Evolutionary conservation across 345 rosid species (phyloP), one percentile per base, ranked within the genome.

Genomic region (Salix exigua): DNA sequence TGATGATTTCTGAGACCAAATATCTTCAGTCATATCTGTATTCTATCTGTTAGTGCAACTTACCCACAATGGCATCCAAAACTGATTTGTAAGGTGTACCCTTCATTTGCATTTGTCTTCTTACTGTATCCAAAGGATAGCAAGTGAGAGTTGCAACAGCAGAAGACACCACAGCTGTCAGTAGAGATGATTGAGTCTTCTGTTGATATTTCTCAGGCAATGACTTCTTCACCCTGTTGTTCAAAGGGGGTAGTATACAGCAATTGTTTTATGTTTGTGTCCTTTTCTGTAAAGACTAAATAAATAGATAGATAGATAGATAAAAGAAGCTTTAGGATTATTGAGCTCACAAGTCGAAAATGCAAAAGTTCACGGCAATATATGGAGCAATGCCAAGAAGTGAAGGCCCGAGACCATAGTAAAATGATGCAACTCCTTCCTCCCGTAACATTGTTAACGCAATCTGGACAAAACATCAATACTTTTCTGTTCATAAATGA

Each of bases 21-120:
- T 21, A 4, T 3, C 25, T 4, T 5, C 65, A 70, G 2, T 18
- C 48, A 78, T 33, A 42, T 40, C 6, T 30, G 46, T 11, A 21
- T 19, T 16, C 40, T 35, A 13, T 9, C 25, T 53, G 8, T 66
- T 23, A 28, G 23, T 42, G 72, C 68, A 40, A 19, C 18, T 68
- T 84, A 90, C 98, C 99, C 38, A 89, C 79, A 88, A 93, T 77
- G 66, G 97, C 99, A 78, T 94, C 97, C 40, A 93, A 78, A 85
- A 96, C 90, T 7, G 97, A 82, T 79, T 87, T 92, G 87, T 96
- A 96, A 12, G 97, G 98, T 61, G 92, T 86, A 50, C 94, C 93
- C 87, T 75, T 92, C 94, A 96, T 87, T 86, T 96, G 99, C 99
- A 96, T 96, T 83, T 96, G 99, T 74, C 99, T 85, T 86, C 99